These are phyloP conservation scores for Colletotrichum coccodes DNA, from an alignment of 2,329 filamentous ascomycete species.

Conservation along the genomic window DNA sequence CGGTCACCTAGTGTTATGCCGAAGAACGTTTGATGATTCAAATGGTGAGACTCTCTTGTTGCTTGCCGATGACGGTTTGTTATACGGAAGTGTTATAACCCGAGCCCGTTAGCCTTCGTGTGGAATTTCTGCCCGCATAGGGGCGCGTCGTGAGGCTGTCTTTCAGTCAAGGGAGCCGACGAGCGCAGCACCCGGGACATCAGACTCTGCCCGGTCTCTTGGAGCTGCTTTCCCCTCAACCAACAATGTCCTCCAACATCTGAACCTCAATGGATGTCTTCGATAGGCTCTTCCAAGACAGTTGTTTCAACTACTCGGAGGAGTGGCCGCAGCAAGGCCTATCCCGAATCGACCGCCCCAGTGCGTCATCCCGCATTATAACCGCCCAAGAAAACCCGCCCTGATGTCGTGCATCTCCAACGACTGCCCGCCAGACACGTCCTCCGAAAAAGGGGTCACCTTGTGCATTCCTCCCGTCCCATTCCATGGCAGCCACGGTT, in stretches of 20 bases:
- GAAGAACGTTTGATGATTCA: conserved; percentile 27
- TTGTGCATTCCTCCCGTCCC: conserved; percentile 5
- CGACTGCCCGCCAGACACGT: background rate
- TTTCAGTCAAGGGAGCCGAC: background rate
- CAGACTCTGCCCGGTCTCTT: background rate
- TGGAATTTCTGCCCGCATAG: conserved; percentile 18
- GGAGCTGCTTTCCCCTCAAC: background rate
- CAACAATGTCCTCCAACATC: background rate
- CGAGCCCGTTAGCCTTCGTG: conserved; percentile 9
- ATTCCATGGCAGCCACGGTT: conserved; percentile 3
- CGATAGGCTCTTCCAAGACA: conserved; percentile 1
- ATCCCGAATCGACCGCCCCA: conserved; percentile 16
- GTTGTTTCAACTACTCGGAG: conserved; percentile 4
- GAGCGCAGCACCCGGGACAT: background rate
- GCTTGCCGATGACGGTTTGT: background rate
- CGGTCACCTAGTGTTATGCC: conserved; percentile 9
- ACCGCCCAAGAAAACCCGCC: conserved; percentile 13
- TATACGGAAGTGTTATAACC: conserved; percentile 5
- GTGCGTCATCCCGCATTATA: conserved; percentile 27
- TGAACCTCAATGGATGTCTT: background rate
- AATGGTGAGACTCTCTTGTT: background rate
- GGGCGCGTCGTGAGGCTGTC: background rate
- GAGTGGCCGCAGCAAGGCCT: background rate
- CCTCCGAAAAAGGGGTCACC: background rate
- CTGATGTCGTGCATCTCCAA: conserved; percentile 4